phyloP scores from a whole-genome alignment of 2,329 filamentous ascomycete species.

The Orbilia javanica region DNA sequence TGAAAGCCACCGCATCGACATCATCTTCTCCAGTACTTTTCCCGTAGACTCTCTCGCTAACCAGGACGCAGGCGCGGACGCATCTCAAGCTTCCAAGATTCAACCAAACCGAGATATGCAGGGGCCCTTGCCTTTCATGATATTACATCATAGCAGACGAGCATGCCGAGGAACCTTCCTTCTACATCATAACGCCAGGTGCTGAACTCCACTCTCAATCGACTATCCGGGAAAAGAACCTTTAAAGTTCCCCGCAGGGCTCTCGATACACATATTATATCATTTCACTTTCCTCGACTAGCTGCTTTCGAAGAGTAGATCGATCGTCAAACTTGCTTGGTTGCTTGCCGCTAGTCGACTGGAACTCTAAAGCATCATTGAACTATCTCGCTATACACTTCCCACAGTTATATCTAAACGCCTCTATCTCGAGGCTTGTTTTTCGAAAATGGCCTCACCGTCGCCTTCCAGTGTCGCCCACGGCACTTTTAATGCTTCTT shows the following conservation, averaged over 20 bases:
- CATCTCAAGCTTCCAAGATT: not conserved
- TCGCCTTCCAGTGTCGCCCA: conserved; percentile 15
- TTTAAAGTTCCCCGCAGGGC: not conserved
- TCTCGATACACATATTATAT: not conserved
- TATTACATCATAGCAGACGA: conserved; percentile 57
- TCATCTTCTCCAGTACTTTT: not conserved
- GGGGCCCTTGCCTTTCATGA: conserved; percentile 53
- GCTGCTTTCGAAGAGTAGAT: too few species aligned
- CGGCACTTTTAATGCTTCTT: conserved; percentile 22
- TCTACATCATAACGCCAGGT: conserved; percentile 34
- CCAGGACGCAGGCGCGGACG: not conserved
- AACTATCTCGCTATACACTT: not conserved
- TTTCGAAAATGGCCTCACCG: conserved; percentile 48
- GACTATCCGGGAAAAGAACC: conserved; percentile 13
- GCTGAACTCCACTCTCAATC: conserved; percentile 45
- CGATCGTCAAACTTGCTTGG: not conserved
- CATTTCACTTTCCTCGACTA: not conserved
- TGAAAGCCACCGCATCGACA: conserved; percentile 36
- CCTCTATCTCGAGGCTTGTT: not conserved
- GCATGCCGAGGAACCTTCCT: conserved; percentile 57
- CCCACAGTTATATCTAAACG: conserved; percentile 25
- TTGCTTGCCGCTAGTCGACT: conserved; percentile 1
- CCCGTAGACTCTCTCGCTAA: not conserved
- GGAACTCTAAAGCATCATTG: conserved; percentile 24
- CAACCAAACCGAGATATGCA: conserved; percentile 20